Percentiles rank a stretch among this genome's conserved stretches.
These are phyloP conservation scores for Scolecobasidium constrictum DNA, from an alignment of 2,329 filamentous ascomycete genomes.

Conservation along the genomic window DNA sequence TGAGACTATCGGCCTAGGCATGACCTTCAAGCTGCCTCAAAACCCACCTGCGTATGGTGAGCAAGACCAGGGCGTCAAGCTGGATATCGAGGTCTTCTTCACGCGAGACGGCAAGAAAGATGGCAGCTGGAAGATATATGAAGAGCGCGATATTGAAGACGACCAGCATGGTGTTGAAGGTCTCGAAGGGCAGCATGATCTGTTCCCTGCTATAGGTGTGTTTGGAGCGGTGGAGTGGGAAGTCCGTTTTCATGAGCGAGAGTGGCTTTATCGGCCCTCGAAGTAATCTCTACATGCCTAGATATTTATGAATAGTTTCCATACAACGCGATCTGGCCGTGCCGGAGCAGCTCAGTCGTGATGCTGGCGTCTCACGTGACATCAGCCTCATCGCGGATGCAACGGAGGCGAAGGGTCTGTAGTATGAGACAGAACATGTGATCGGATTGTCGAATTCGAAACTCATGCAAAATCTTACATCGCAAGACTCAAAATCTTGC, in stretches of 20 bases:
- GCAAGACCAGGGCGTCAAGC: slow-evolving; percentile 10
- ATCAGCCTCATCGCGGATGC: no score
- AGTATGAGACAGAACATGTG: no score
- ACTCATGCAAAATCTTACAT: no score
- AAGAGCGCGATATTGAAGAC: slow-evolving; percentile 55
- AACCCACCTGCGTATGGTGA: slow-evolving; percentile 22
- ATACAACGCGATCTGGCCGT: no score
- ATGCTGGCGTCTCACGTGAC: no score
- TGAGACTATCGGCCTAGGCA: slow-evolving; percentile 61
- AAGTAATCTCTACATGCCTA: no score
- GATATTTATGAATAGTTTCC: no score
- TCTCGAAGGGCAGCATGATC: slow-evolving; percentile 59
- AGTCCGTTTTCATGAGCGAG: slow-evolving; percentile 47
- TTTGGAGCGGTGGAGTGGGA: slow-evolving; percentile 61
- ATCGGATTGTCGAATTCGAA: no score
- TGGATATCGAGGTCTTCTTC: slow-evolving; percentile 55
- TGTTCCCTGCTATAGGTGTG: slow-evolving; percentile 60
- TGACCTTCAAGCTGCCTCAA: slow-evolving; percentile 42
- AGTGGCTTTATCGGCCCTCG: slow-evolving; percentile 42
- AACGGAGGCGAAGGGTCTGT: no score
- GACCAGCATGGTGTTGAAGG: slow-evolving; percentile 52
- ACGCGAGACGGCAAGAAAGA: slow-evolving; percentile 52
- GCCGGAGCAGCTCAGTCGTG: no score
- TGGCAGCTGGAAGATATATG: slow-evolving; percentile 61
- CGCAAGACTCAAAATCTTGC: no score